Base-by-base conservation (phyloP, 164 flowering plant genomes). In the Brasenia schreberi region DNA sequence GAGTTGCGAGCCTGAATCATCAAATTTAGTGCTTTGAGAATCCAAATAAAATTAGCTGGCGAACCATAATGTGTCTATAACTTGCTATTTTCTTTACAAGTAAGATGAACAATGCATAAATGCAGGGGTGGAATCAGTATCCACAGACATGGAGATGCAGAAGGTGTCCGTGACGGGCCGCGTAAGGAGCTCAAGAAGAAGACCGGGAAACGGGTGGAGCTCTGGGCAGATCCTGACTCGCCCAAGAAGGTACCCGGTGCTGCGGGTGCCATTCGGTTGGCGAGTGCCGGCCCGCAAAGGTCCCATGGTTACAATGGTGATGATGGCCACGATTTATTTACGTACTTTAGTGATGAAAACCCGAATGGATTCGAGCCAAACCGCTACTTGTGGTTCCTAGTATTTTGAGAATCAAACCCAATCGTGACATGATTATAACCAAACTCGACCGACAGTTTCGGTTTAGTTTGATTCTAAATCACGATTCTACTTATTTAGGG, bases 271-370 rank as follows among this genome's bases (percentile, higher is more conserved):
- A 2, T 23, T 23, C 2, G 27, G 27, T 23, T 23, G 27, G 43
- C 18, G 19, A 60, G 4, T 18, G 14, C 14, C 16, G 65, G 42
- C 5, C 4, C 14, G 19, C 16, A 45, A 27, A 33, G 43, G 5
- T 43, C 61, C 9, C 27, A 73, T 69, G 5, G 67, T 42, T 64
- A 59, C 43, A 72, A 68, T 39, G 72, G 67, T 49, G 67, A 77
- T 62, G 69, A 27, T 5, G 73, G 73, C 2, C 27, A 52, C 19
- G 68, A 64, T 7, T 7, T 72, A 3, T 64, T 79, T n/a, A 73
- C 76, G 60, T 73, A 83, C 76, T 89, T 89, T 64, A 87, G 80
- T 59, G 96, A 89, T 59, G 96, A 89, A 68, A 87, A 89, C 67
- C 78, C 87, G n/a, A 80, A 89, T 77, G 85, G n/a, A n/a, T n/a